These are phyloP conservation scores for Penicillium ucsense DNA, from an alignment of 495 filamentous ascomycete species.

Conservation along the genomic window DNA sequence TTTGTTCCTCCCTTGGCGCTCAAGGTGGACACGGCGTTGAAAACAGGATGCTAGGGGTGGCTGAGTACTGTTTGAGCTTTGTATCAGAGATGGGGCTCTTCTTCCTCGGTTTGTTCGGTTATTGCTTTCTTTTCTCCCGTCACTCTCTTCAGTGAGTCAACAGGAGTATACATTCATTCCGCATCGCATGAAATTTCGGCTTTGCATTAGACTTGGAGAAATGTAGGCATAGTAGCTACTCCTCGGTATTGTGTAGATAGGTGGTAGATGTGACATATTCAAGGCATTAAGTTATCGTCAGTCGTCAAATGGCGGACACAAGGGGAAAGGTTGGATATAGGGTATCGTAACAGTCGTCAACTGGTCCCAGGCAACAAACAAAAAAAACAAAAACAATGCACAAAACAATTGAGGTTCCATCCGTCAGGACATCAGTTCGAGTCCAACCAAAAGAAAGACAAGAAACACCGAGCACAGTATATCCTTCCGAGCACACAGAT, in stretches of 20 bases:
- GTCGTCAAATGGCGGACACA: not conserved
- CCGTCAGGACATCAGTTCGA: too few relatives aligned
- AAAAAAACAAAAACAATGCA: not conserved
- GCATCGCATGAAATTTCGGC: too few relatives aligned
- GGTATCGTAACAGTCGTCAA: constrained; percentile 4
- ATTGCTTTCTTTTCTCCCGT: not conserved
- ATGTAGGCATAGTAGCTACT: too few relatives aligned
- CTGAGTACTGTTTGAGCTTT: constrained; percentile 2
- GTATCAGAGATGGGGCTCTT: not conserved
- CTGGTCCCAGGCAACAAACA: too few relatives aligned
- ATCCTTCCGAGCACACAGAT: too few relatives aligned
- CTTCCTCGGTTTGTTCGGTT: not conserved
- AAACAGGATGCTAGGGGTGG: not conserved
- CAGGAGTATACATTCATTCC: too few relatives aligned
- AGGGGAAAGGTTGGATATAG: constrained; percentile 1
- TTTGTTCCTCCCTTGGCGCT: constrained; percentile 7
- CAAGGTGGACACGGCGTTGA: constrained; percentile 8
- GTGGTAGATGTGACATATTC: not conserved
- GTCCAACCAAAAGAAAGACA: too few relatives aligned
- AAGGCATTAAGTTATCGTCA: not conserved
- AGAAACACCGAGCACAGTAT: too few relatives aligned
- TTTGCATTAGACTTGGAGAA: too few relatives aligned
- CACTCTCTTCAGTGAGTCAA: not conserved
- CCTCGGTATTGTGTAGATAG: too few relatives aligned
- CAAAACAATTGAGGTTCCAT: not conserved